A percentile compares a stretch with the other conserved stretches of the same genome.
Evolutionary conservation across 352 stramenopile genomes (phyloP).

Genomic region (Phytopythium mirpurense): DNA sequence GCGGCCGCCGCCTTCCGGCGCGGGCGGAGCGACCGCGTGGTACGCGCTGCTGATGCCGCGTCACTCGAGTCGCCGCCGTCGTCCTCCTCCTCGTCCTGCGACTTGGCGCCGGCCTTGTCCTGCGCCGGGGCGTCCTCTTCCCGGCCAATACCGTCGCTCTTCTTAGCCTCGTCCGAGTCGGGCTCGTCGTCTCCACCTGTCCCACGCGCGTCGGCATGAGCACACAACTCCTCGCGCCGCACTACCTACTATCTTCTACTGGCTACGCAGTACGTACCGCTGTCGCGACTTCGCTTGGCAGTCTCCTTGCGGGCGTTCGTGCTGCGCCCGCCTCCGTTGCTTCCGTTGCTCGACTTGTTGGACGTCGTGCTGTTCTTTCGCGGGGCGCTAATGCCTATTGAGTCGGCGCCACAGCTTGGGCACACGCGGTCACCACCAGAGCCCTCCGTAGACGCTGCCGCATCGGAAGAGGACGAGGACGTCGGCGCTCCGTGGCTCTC

Average conservation of each 20-base stretch:
- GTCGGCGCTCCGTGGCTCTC: conserved; percentile 20
- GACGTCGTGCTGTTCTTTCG: conserved; percentile 13
- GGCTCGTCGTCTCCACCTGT: conserved; percentile 17
- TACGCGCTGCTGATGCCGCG: conserved; percentile 17
- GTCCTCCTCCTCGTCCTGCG: conserved; percentile 32
- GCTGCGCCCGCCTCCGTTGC: not conserved
- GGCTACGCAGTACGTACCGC: conserved; percentile 32
- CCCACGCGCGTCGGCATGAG: too few relatives aligned
- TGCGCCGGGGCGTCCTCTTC: conserved; percentile 13
- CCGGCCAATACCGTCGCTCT: conserved; percentile 16
- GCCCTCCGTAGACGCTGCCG: not conserved
- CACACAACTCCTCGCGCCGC: too few relatives aligned
- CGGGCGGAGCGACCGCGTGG: conserved; percentile 51
- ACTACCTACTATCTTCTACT: too few relatives aligned
- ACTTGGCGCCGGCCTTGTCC: conserved; percentile 14
- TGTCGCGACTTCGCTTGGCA: conserved; percentile 16
- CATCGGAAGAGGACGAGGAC: not conserved
- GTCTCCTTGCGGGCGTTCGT: not conserved
- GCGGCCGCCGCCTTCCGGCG: conserved; percentile 34
- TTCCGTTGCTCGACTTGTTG: conserved; percentile 15
- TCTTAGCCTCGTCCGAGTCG: conserved; percentile 23
- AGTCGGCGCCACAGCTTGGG: conserved; percentile 27
- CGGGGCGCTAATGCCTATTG: not conserved
- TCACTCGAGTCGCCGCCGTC: conserved; percentile 44
- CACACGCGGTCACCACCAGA: conserved; percentile 12